Conservation (phyloP, 1,139 yeast species). For the Taphrina betulina region DNA sequence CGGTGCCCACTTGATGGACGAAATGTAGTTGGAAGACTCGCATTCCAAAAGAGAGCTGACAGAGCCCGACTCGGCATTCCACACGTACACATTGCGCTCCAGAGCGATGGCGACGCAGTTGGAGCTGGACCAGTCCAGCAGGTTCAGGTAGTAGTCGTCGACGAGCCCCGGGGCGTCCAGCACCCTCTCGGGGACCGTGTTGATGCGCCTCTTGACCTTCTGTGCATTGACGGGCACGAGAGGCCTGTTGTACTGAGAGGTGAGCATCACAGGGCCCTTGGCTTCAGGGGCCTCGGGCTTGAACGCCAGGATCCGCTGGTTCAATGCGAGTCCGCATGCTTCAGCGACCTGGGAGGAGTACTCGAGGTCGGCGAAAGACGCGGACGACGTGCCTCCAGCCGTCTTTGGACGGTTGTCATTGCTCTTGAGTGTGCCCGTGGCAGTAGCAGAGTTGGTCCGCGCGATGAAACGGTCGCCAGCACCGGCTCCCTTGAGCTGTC, state of each 20-base stretch:
- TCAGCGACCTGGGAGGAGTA: conserved; percentile 87
- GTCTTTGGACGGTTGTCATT: conserved; percentile 47
- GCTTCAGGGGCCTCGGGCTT: conserved; percentile 85
- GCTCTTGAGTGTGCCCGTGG: conserved; percentile 40
- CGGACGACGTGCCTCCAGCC: conserved; percentile 37
- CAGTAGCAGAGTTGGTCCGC: conserved; percentile 40
- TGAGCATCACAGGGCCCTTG: conserved; percentile 56
- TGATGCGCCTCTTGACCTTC: conserved; percentile 64
- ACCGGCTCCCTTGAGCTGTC: conserved; percentile 36
- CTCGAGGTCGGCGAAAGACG: conserved; percentile 39
- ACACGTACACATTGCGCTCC: conserved; percentile 77
- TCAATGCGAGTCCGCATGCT: conserved; percentile 87
- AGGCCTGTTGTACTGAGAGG: conserved; percentile 47
- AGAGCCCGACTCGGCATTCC: conserved; percentile 86
- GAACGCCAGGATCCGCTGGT: conserved; percentile 80
- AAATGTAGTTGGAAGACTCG: conserved; percentile 49
- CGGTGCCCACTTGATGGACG: conserved; percentile 86
- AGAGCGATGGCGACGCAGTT: conserved; percentile 87
- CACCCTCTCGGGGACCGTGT: conserved; percentile 88
- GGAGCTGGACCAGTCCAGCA: conserved; percentile 82
- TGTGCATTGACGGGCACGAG: conserved; percentile 39
- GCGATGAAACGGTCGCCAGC: conserved; percentile 35
- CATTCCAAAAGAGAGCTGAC: conserved; percentile 72
- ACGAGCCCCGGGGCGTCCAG: conserved; percentile 94
- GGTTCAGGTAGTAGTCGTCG: conserved; percentile 87